Conservation (phyloP, 2,329 filamentous ascomycete genomes). For the Exophiala xenobiotica region DNA sequence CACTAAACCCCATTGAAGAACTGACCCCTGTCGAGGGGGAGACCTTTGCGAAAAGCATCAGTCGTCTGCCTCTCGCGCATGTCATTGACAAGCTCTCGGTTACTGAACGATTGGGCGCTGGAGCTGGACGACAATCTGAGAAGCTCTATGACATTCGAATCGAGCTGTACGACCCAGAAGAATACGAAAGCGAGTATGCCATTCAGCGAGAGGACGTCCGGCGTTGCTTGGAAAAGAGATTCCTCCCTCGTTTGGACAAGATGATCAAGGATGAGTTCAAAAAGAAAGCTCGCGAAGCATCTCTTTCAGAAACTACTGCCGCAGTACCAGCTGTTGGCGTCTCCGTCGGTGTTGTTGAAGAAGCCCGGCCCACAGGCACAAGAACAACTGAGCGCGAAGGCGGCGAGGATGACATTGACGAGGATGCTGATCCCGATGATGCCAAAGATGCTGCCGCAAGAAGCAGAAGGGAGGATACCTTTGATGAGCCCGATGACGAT, state of each 20-base stretch:
- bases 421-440: constrained; percentile 76
- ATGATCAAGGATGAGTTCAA: constrained; percentile 73
- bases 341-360: constrained; percentile 57
- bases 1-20: constrained; percentile 72
- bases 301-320: constrained; percentile 57
- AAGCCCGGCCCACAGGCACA: constrained; percentile 46
- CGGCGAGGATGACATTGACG: constrained; percentile 61
- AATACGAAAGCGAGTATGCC: constrained; percentile 83
- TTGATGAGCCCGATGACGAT: constrained; percentile 89
- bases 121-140: constrained; percentile 65
- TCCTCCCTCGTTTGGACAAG: constrained; percentile 70
- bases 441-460: constrained; percentile 56
- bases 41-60: constrained; percentile 88
- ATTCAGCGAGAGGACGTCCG: constrained; percentile 77
- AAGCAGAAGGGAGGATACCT: constrained; percentile 69
- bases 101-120: constrained; percentile 73
- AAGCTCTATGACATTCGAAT: constrained; percentile 83
- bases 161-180: constrained; percentile 77
- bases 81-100: constrained; percentile 80
- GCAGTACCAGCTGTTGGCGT: constrained; percentile 75
- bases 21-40: constrained; percentile 67
- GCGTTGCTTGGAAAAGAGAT: constrained; percentile 73
- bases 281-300: constrained; percentile 67
- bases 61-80: constrained; percentile 76
- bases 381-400: constrained; percentile 48